Percentiles rank a stretch among this genome's conserved stretches.
Conservation (phyloP, 139 green algal genomes). For the Coccomyxa sp. region DNA sequence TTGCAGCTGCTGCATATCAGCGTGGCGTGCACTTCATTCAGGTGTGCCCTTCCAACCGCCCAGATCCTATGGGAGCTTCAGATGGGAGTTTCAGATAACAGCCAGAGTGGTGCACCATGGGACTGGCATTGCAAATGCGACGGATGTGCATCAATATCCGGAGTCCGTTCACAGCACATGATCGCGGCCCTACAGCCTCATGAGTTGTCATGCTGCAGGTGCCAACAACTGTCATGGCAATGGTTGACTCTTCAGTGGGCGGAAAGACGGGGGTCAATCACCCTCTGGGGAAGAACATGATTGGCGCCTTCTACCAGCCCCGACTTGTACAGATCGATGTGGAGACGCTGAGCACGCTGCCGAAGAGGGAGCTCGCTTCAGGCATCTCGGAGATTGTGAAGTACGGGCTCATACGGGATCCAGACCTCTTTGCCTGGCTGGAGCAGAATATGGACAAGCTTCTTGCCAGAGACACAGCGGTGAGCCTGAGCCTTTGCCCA, state of each 20-base stretch:
- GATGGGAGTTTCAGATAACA: too few relatives aligned
- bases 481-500: too few relatives aligned
- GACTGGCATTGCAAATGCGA: too few relatives aligned
- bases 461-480: slow-evolving; percentile 68
- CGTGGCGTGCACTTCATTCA: slow-evolving; percentile 97
- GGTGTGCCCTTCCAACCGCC: too few relatives aligned
- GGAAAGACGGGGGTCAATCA: slow-evolving; percentile 99
- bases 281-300: slow-evolving; percentile 99
- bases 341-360: slow-evolving; percentile 82
- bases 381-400: slow-evolving; percentile 98
- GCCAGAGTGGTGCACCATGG: too few relatives aligned
- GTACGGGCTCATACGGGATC: slow-evolving; percentile 96
- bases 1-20: slow-evolving; percentile 93
- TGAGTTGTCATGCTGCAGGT: slow-evolving; percentile 67
- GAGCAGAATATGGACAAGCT: slow-evolving; percentile 89
- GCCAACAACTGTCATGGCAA: slow-evolving; percentile 96
- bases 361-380: slow-evolving; percentile 83
- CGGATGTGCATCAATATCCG: too few relatives aligned
- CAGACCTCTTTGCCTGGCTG: slow-evolving; percentile 92
- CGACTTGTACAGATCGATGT: slow-evolving; percentile 91
- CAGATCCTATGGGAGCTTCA: too few relatives aligned
- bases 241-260: slow-evolving; percentile 97
- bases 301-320: slow-evolving; percentile 89
- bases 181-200: neutral
- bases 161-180: slow-evolving; percentile 1